Percentiles rank a stretch among this genome's conserved stretches.
Conservation (phyloP, 116 monocot genomes). For the Zostera marina region DNA sequence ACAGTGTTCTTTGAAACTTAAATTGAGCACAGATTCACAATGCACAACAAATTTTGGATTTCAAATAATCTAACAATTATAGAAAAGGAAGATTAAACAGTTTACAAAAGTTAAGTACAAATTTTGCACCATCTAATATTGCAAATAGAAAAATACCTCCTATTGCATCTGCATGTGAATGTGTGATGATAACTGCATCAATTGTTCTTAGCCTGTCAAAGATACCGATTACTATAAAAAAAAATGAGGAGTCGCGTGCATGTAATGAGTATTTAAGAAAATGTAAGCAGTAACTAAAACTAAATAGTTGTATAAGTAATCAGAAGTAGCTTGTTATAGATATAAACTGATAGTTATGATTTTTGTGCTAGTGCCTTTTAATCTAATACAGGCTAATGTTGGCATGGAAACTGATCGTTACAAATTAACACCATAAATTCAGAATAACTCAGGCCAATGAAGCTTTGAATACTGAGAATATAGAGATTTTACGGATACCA, state of each 20-base stretch:
- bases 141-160: slow-evolving; percentile 44
- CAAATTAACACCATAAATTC: too few species aligned
- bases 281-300: slow-evolving; percentile 2
- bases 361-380: too few species aligned
- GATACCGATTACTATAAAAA: not conserved
- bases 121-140: not conserved
- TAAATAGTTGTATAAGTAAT: not conserved
- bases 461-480: too few species aligned
- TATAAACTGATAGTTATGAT: too few species aligned
- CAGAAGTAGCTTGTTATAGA: not conserved
- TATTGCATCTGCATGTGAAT: slow-evolving; percentile 99
- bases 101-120: not conserved
- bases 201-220: slow-evolving; percentile 61
- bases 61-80: too few species aligned
- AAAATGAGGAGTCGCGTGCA: not conserved
- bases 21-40: too few species aligned
- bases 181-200: slow-evolving; percentile 91
- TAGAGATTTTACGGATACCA: too few species aligned
- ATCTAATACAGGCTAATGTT: too few species aligned
- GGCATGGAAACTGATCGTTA: too few species aligned
- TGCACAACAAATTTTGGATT: too few species aligned
- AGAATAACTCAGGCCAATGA: too few species aligned
- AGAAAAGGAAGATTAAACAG: not conserved
- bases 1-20: too few species aligned
- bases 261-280: not conserved